Evolutionary conservation across 1,284 basidiomycete species (phyloP), one percentile per base, ranked within the genome.

Genomic region (Ustilago xerochloae): DNA sequence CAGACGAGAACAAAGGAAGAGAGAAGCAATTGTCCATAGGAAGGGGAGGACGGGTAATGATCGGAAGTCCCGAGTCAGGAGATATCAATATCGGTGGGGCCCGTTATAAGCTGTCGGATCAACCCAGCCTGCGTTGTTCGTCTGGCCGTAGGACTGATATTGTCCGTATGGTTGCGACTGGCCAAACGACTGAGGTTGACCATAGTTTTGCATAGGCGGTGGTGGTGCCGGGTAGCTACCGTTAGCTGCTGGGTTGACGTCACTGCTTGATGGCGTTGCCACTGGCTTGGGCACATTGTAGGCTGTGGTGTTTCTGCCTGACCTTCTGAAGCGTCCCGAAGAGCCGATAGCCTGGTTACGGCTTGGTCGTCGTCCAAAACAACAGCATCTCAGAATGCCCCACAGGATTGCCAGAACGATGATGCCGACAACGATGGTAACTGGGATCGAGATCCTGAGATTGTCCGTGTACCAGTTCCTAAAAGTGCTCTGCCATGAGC

Each of bases 401-500:
- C 49, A 65, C 12, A 79, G 64, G n/a, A 80, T 55, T 12, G 61
- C 28, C 33, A 80, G 55, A 0, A 79, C 75, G 12, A 80, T 61
- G 52, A 80, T 59, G 29, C 56, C 77, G 4, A 76, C 60, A 15
- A 81, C 71, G 15, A 80, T 73, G 16, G 79, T 79, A 26, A 84
- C 76, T 8, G 81, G 81, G 22, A 79, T 75, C 35, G 75, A 36
- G 55, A 83, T 80, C 22, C 75, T 55, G 38, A 80, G 60, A 45
- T 84, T 80, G 46, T 81, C 71, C 15, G 46, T 66, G 65, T 84
- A 85, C 82, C 85, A 73, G 77, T 89, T 89, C 87, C 90, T 89
- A 56, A 89, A 89, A 0, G 89, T 90, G 54, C 89, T 88, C 56
- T 91, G 85, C 75, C 89, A 86, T 51, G 87, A 88, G 22, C 90